Conservation (phyloP, 106 monocot species). For the Dioscorea dumetorum region DNA sequence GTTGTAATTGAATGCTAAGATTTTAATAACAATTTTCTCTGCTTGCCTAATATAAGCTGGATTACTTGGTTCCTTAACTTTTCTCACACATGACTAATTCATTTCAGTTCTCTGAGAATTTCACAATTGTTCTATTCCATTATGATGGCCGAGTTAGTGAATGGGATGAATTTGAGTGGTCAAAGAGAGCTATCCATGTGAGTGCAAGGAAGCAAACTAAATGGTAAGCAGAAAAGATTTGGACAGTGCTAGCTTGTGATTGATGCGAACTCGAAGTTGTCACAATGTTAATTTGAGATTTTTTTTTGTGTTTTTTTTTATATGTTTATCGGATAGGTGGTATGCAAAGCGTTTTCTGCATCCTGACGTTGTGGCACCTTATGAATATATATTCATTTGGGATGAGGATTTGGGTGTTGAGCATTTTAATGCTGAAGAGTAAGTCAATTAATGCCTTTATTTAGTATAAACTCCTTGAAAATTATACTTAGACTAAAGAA, state of each 20-base stretch:
- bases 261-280: not conserved
- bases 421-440: conserved; percentile 18
- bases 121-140: conserved; percentile 9
- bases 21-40: too few relatives aligned
- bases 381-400: conserved; percentile 18
- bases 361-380: conserved; percentile 11
- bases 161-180: conserved; percentile 17
- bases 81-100: too few relatives aligned
- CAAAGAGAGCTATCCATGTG: conserved; percentile 11
- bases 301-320: not conserved
- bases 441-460: not conserved
- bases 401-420: conserved; percentile 14
- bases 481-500: not conserved
- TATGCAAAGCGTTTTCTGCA: conserved; percentile 15
- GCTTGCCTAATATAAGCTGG: too few relatives aligned
- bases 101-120: conserved; percentile 9
- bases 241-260: not conserved
- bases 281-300: not conserved
- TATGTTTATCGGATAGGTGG: conserved; percentile 11
- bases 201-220: conserved; percentile 12
- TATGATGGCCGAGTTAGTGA: conserved; percentile 9
- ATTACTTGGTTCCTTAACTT: too few relatives aligned
- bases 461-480: not conserved
- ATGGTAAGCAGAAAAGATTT: conserved; percentile 3
- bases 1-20: too few relatives aligned